phyloP scores from a whole-genome alignment of 495 filamentous ascomycete species.

The Podospora bellae-mahoneyi region DNA sequence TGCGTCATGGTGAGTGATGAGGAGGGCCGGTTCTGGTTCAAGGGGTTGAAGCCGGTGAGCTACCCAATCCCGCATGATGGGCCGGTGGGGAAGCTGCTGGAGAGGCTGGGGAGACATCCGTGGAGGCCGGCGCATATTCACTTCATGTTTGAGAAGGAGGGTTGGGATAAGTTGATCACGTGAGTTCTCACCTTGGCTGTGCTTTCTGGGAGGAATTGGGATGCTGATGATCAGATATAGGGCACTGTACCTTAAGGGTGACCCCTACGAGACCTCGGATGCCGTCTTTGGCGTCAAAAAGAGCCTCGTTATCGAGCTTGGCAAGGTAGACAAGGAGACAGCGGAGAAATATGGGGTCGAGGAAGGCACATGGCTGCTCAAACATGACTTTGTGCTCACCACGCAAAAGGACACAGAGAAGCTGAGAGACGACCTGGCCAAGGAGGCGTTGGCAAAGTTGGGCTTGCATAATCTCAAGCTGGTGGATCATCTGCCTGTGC shows the following conservation, averaged over 20 bases:
- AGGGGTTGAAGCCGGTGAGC: conserved; percentile 78
- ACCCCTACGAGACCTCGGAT: conserved; percentile 87
- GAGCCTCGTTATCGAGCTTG: conserved; percentile 71
- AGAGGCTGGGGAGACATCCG: conserved; percentile 67
- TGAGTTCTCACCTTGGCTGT: conserved; percentile 42
- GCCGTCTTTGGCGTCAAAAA: conserved; percentile 93
- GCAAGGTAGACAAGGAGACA: conserved; percentile 56
- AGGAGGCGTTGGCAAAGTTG: conserved; percentile 64
- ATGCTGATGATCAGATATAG: conserved; percentile 33
- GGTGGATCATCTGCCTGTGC: conserved; percentile 77
- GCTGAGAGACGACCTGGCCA: conserved; percentile 68
- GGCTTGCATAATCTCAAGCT: conserved; percentile 69
- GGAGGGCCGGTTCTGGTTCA: conserved; percentile 82
- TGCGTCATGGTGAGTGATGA: conserved; percentile 70
- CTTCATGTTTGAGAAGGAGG: conserved; percentile 86
- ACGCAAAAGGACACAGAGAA: conserved; percentile 66
- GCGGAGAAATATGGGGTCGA: conserved; percentile 62
- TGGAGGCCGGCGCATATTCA: conserved; percentile 88
- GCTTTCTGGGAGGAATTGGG: neutral
- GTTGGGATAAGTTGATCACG: conserved; percentile 86
- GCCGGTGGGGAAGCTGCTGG: conserved; percentile 76
- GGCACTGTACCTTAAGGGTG: conserved; percentile 76
- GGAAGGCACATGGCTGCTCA: conserved; percentile 65
- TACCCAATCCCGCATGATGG: conserved; percentile 91
- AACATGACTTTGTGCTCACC: conserved; percentile 70